Conservation (phyloP, 805 yeast genomes). For the Yarrowia phangngaensis region DNA sequence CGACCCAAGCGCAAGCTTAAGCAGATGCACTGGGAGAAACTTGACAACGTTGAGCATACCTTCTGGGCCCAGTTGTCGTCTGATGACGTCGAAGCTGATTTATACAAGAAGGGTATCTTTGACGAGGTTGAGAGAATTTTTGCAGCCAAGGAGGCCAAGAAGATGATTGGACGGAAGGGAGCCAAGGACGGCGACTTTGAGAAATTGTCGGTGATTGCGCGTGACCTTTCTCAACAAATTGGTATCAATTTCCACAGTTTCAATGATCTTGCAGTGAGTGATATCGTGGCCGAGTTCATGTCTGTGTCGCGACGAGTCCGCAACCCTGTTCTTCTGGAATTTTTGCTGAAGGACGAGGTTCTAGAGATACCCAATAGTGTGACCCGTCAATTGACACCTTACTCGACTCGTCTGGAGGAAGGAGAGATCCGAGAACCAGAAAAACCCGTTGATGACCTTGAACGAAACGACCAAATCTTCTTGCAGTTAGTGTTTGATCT, state of each 20-base stretch:
- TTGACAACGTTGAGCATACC: conserved; percentile 78
- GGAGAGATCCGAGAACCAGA: conserved; percentile 45
- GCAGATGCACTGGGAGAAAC: conserved; percentile 95
- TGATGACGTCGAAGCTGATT: conserved; percentile 50
- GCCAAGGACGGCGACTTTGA: conserved; percentile 42
- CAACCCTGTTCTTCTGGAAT: conserved; percentile 71
- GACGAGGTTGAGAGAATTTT: conserved; percentile 81
- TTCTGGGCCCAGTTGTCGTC: conserved; percentile 71
- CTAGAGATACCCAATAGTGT: conserved; percentile 69
- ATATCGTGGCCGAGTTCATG: conserved; percentile 65
- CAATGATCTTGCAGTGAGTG: conserved; percentile 57
- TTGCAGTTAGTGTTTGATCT: conserved; percentile 78
- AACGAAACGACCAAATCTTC: conserved; percentile 81
- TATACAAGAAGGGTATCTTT: conserved; percentile 73
- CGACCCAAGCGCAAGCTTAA: conserved; percentile 76
- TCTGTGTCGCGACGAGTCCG: conserved; percentile 72
- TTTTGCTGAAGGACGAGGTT: conserved; percentile 70
- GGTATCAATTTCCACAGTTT: conserved; percentile 87
- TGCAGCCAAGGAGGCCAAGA: conserved; percentile 71
- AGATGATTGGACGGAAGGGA: conserved; percentile 45
- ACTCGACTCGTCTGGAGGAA: conserved; percentile 63
- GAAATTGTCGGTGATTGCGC: conserved; percentile 65
- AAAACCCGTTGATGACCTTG: conserved; percentile 70
- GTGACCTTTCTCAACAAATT: conserved; percentile 90
- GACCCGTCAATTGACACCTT: conserved; percentile 73